A percentile compares a stretch with the other conserved stretches of the same genome.
These are phyloP conservation scores for Ceratobasidium sp. DNA, from an alignment of 1,284 basidiomycete genomes.

Conservation along the genomic window DNA sequence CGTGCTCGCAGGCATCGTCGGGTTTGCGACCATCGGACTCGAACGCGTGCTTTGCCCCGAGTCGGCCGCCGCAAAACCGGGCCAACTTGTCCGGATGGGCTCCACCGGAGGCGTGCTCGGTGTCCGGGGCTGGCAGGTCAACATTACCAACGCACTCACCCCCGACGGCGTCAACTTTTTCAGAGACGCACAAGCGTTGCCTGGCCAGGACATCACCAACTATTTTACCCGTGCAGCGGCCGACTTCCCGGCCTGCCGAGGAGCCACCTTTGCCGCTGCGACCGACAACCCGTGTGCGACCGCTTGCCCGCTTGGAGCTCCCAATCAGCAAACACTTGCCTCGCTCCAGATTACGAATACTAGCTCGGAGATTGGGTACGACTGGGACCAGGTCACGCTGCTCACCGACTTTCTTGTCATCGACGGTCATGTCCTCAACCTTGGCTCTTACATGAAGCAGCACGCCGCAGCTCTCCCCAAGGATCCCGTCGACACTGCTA, in stretches of 20 bases:
- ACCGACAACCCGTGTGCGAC: conserved; percentile 76
- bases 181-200: conserved; percentile 64
- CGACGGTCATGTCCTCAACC: conserved; percentile 94
- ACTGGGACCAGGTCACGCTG: conserved; percentile 83
- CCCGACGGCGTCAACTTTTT: conserved; percentile 67
- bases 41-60: conserved; percentile 91
- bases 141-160: conserved; percentile 67
- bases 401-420: conserved; percentile 83
- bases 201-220: conserved; percentile 89
- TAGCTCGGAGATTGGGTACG: conserved; percentile 78
- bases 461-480: conserved; percentile 73
- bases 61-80: conserved; percentile 63
- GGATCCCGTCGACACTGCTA: conserved; percentile 85
- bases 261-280: conserved; percentile 72
- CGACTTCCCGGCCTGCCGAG: conserved; percentile 72
- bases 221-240: conserved; percentile 77
- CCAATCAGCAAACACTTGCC: conserved; percentile 67
- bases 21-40: conserved; percentile 94
- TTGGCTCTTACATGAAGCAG: conserved; percentile 84
- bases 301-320: conserved; percentile 70
- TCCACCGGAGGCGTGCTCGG: conserved; percentile 72
- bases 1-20: conserved; percentile 83
- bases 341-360: conserved; percentile 73
- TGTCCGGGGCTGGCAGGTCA: conserved; percentile 81
- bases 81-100: conserved; percentile 74